Evolutionary conservation across 257 asterid species (phyloP).

Genomic region (Leptodermis oblonga): DNA sequence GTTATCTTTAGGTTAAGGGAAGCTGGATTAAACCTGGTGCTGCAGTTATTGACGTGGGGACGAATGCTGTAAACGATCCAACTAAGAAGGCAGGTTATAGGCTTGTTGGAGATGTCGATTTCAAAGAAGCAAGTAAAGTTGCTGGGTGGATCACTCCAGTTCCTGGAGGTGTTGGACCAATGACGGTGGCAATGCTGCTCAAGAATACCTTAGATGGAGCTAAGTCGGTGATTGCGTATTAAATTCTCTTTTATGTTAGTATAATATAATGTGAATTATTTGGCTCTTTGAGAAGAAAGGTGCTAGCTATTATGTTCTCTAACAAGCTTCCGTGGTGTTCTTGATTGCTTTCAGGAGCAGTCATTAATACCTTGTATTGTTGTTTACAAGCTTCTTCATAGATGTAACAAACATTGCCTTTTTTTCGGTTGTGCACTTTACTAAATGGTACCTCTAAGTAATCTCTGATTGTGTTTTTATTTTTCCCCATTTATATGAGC

Average conservation of each 20-base stretch:
- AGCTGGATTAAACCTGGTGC: constrained; percentile 99
- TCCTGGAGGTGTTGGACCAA: constrained; percentile 97
- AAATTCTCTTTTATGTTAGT: constrained; percentile 4
- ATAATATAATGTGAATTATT: neutral
- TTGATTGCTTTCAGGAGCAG: neutral
- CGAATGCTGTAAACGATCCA: constrained; percentile 78
- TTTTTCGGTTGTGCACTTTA: neutral
- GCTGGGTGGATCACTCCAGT: constrained; percentile 95
- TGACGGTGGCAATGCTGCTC: constrained; percentile 93
- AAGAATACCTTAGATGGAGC: constrained; percentile 89
- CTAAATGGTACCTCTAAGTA: neutral
- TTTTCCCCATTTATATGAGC: neutral
- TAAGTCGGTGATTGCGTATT: constrained; percentile 55
- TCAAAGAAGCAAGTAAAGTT: constrained; percentile 65
- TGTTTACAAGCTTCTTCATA: neutral
- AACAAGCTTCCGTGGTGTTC: neutral
- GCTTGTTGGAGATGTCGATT: constrained; percentile 94
- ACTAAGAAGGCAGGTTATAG: constrained; percentile 78
- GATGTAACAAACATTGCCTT: neutral
- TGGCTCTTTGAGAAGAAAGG: neutral
- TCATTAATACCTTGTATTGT: neutral
- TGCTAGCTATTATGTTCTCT: neutral
- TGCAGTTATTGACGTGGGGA: constrained; percentile 95
- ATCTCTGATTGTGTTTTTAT: neutral
- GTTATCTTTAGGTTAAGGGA: constrained; percentile 65